phyloP scores from a whole-genome alignment of 2,329 filamentous ascomycete species.

The Penicillium sp. region DNA sequence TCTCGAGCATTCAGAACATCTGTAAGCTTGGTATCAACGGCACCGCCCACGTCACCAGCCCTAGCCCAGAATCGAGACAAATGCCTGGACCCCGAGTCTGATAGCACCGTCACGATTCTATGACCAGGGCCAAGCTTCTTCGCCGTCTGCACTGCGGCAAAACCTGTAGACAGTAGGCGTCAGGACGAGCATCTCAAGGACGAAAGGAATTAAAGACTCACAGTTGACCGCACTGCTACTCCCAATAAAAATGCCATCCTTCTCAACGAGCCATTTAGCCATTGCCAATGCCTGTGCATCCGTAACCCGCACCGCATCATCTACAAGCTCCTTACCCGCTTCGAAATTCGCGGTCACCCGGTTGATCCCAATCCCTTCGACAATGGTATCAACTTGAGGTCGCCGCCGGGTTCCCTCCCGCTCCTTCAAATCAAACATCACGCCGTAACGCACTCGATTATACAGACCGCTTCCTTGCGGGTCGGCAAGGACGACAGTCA shows the following conservation, averaged over 20 bases:
- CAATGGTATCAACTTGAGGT: slow-evolving; percentile 89
- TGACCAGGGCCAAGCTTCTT: slow-evolving; percentile 45
- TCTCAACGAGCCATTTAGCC: slow-evolving; percentile 94
- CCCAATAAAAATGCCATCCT: slow-evolving; percentile 89
- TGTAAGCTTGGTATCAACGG: slow-evolving; percentile 42
- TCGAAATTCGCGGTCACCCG: slow-evolving; percentile 92
- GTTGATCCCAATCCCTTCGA: slow-evolving; percentile 94
- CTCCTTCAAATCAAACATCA: slow-evolving; percentile 90
- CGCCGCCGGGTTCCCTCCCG: slow-evolving; percentile 82
- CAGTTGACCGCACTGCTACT: slow-evolving; percentile 97
- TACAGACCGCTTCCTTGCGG: slow-evolving; percentile 90
- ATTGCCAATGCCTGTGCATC: slow-evolving; percentile 86
- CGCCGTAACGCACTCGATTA: slow-evolving; percentile 85
- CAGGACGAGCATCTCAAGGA: slow-evolving; percentile 1
- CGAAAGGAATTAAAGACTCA: slow-evolving; percentile 33
- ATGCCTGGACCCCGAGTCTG: slow-evolving; percentile 48
- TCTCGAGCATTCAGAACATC: slow-evolving; percentile 41
- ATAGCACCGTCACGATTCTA: slow-evolving; percentile 45
- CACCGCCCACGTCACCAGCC: slow-evolving; percentile 44
- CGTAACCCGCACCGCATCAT: slow-evolving; percentile 82
- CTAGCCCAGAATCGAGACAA: slow-evolving; percentile 49
- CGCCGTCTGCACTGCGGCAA: slow-evolving; percentile 45
- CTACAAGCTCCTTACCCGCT: slow-evolving; percentile 74
- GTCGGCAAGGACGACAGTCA: slow-evolving; percentile 79
- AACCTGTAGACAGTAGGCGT: slow-evolving; percentile 29